Percentiles rank a stretch among this genome's conserved stretches.
phyloP scores from a whole-genome alignment of 2,329 filamentous ascomycete species.

The Dryadomyces quercivorus region DNA sequence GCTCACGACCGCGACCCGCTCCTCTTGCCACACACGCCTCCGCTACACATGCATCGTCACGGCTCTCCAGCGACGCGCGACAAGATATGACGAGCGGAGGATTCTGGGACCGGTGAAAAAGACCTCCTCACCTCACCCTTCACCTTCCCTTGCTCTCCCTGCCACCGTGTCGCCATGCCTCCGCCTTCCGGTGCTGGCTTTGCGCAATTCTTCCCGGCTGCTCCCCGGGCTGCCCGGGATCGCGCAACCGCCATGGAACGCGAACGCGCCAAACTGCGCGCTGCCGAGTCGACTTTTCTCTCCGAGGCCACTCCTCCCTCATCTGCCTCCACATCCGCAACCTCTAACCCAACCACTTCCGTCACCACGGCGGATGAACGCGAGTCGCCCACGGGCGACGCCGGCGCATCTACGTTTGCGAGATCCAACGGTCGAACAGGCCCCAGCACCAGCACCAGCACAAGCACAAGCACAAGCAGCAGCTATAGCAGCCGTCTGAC shows the following conservation, averaged over 20 bases:
- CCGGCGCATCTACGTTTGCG: background rate
- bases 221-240: slow-evolving; percentile 52
- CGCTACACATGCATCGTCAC: slow-evolving; percentile 24
- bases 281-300: slow-evolving; percentile 22
- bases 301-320: slow-evolving; percentile 15
- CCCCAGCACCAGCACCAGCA: slow-evolving; percentile 15
- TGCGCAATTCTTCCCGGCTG: slow-evolving; percentile 76
- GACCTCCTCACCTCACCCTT: slow-evolving; percentile 21
- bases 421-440: background rate
- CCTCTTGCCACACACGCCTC: slow-evolving; percentile 19
- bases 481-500: slow-evolving; percentile 36
- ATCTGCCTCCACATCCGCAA: slow-evolving; percentile 4
- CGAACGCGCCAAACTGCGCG: slow-evolving; percentile 44
- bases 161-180: slow-evolving; percentile 53
- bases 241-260: slow-evolving; percentile 40
- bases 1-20: slow-evolving; percentile 4
- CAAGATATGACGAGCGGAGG: slow-evolving; percentile 45
- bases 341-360: background rate
- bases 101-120: slow-evolving; percentile 36
- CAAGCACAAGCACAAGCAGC: slow-evolving; percentile 26
- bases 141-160: background rate
- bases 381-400: slow-evolving; percentile 50
- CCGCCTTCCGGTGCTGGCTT: slow-evolving; percentile 66
- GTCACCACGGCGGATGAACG: slow-evolving; percentile 34
- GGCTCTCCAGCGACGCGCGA: slow-evolving; percentile 13